These are phyloP conservation scores for Pythium vanterpoolii DNA, from an alignment of 352 stramenopile species.

Conservation along the genomic window DNA sequence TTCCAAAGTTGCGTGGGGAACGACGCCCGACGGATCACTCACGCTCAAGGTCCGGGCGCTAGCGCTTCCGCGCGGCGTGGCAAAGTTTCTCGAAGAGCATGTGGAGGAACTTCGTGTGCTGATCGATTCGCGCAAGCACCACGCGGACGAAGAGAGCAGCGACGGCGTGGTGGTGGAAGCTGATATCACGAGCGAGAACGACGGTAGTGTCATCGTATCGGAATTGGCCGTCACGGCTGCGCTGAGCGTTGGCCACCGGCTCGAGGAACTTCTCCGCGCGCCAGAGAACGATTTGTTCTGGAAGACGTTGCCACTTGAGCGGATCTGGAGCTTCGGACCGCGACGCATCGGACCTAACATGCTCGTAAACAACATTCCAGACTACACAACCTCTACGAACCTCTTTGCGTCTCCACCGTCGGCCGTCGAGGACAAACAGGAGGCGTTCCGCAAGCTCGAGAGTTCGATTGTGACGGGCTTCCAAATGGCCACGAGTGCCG, in stretches of 20 bases:
- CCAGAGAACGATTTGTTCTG: slow-evolving; percentile 52
- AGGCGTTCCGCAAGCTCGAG: slow-evolving; percentile 57
- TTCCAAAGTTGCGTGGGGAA: slow-evolving; percentile 42
- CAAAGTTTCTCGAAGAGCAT: slow-evolving; percentile 75
- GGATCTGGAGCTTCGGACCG: slow-evolving; percentile 75
- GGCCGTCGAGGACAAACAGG: neutral
- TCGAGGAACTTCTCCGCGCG: slow-evolving; percentile 42
- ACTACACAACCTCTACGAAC: slow-evolving; percentile 25
- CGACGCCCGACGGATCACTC: slow-evolving; percentile 64
- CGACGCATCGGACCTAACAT: slow-evolving; percentile 71
- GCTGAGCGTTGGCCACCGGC: slow-evolving; percentile 31
- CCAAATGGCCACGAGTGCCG: slow-evolving; percentile 71
- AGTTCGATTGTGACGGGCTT: slow-evolving; percentile 84
- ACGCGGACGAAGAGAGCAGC: neutral
- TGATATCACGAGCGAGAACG: slow-evolving; percentile 11
- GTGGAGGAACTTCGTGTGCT: slow-evolving; percentile 44
- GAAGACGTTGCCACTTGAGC: slow-evolving; percentile 41
- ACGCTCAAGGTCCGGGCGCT: slow-evolving; percentile 76
- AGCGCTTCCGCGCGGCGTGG: slow-evolving; percentile 61
- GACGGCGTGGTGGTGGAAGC: neutral
- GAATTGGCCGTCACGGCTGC: neutral
- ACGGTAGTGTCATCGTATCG: neutral
- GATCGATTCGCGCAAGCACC: slow-evolving; percentile 20
- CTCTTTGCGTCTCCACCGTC: neutral
- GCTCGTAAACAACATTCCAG: slow-evolving; percentile 70